These are phyloP conservation scores for Rhodofomes roseus DNA, from an alignment of 1,284 basidiomycete genomes.

Conservation along the genomic window DNA sequence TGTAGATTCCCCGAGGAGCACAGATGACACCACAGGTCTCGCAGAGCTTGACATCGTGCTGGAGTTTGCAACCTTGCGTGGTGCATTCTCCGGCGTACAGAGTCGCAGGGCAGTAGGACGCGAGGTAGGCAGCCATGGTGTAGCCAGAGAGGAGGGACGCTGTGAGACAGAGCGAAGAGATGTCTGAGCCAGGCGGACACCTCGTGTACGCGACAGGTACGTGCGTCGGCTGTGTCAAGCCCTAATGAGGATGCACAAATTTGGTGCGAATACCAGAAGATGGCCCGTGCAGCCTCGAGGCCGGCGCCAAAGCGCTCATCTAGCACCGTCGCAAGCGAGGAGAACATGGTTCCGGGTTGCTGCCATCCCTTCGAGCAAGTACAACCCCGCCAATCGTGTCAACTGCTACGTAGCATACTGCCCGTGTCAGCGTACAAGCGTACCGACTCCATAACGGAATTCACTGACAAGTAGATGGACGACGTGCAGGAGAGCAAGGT, in stretches of 20 bases:
- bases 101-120: slow-evolving; percentile 2
- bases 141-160: background rate
- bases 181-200: background rate
- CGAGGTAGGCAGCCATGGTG: background rate
- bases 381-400: too few species aligned
- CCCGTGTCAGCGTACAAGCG: too few species aligned
- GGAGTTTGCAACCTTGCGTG: slow-evolving; percentile 3
- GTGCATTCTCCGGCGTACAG: slow-evolving; percentile 12
- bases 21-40: slow-evolving; percentile 11
- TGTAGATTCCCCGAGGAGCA: background rate
- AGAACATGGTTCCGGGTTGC: too few species aligned
- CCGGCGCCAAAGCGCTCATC: background rate
- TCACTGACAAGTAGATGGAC: too few species aligned
- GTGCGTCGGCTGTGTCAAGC: background rate
- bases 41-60: slow-evolving; percentile 13
- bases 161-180: background rate
- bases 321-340: too few species aligned
- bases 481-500: too few species aligned
- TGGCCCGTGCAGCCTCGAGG: background rate
- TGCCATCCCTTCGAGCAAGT: too few species aligned
- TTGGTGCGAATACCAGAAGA: background rate
- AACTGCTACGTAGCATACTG: too few species aligned
- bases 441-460: too few species aligned
- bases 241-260: background rate
- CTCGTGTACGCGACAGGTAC: background rate